Base-by-base conservation (phyloP, 1,284 basidiomycete species). In the Sphaerobolus stellatus region DNA sequence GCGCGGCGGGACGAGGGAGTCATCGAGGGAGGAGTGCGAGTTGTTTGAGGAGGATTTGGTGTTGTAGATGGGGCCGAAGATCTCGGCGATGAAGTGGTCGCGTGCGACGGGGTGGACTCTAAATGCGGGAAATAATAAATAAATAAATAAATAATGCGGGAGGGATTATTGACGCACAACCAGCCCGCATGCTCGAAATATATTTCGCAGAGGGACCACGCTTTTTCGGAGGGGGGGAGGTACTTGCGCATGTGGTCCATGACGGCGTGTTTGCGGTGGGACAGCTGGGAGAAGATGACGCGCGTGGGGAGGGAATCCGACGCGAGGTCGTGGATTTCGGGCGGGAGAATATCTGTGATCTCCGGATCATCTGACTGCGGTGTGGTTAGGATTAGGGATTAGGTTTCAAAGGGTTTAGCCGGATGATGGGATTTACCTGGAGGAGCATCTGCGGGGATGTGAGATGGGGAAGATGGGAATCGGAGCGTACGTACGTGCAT, bases 111-210 rank as follows among this genome's bases (percentile, higher is more conserved):
- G 58, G 14, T 38, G 44, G 29, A 48, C 36, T n/a, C 52, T 54
- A 30, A 24, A 25, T 27, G 5, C 20, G 20, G 33, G 16, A 36
- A 34, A 38, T 28, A 47, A 40, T 29, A 5, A 29, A 11, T 43
- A 24, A 18, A 13, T 27, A 25, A n/a, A 48, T 5, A 30, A 36
- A 38, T 20, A 49, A 22, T 28, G 22, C 43, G n/a, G 8, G 36
- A 43, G 18, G 3, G 13, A 43, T 11, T 43, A 18, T 14, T 36
- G 18, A 9, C 52, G 46, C 24, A 54, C 65, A 88, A 87, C 87
- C 87, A 89, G 0, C 84, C 83, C 2, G 85, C 83, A 61, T 85
- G 82, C 24, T 84, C 81, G 47, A 88, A 75, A 66, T 89, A 89
- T 13, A 86, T 73, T 24, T 81, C 75, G 59, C 77, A 78, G 25